Conservation (phyloP, 306 rosid species). For the Rosa chinensis region DNA sequence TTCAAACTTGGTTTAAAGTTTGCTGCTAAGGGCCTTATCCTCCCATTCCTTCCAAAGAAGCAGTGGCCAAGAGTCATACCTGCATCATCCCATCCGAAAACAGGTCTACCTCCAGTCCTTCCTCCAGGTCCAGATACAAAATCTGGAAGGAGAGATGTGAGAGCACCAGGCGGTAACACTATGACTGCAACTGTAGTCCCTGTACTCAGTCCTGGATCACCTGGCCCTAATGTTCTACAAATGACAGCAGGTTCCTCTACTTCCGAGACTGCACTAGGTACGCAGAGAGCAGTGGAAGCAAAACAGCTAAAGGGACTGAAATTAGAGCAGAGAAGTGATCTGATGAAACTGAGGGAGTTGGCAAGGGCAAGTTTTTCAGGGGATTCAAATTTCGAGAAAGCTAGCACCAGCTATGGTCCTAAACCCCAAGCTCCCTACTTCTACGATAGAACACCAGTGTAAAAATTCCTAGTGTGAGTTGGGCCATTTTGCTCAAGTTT, state of each 20-base stretch:
- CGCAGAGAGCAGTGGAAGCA: constrained; percentile 41
- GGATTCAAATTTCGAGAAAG: constrained; percentile 38
- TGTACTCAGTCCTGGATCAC: constrained; percentile 50
- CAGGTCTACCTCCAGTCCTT: constrained; percentile 31
- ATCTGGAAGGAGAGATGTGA: constrained; percentile 36
- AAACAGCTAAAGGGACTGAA: constrained; percentile 44
- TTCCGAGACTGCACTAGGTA: constrained; percentile 12
- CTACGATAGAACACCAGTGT: background rate
- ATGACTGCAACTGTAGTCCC: constrained; percentile 69
- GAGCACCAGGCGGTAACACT: constrained; percentile 33
- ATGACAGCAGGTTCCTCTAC: constrained; percentile 17
- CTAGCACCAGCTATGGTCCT: constrained; percentile 50
- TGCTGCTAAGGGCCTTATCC: constrained; percentile 53
- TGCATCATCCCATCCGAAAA: constrained; percentile 31
- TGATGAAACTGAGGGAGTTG: constrained; percentile 53
- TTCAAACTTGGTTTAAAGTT: constrained; percentile 45
- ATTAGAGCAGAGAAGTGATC: constrained; percentile 40
- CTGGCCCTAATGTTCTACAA: constrained; percentile 31
- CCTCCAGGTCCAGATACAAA: constrained; percentile 39
- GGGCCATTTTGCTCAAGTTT: background rate
- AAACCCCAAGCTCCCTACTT: constrained; percentile 3
- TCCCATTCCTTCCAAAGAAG: constrained; percentile 58
- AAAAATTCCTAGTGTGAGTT: background rate
- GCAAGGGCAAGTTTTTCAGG: constrained; percentile 64
- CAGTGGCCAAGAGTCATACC: constrained; percentile 44